Evolutionary conservation across 352 stramenopile species (phyloP).

Genomic region (Phytophthora tubulina): DNA sequence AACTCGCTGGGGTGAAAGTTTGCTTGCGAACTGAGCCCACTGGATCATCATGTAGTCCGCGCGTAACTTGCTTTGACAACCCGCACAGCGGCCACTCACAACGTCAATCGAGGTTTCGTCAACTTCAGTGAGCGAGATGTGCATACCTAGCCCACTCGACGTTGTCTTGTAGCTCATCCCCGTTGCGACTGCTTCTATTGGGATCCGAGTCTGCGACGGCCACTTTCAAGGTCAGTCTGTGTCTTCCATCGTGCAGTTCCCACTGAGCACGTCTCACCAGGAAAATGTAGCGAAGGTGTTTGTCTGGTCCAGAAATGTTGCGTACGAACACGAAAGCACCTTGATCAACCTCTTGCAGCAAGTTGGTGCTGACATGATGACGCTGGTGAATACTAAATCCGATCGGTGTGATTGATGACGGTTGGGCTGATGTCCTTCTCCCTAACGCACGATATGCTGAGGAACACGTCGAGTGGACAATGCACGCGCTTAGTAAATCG

Average conservation of each 20-base stretch:
- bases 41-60: background rate
- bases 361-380: background rate
- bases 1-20: background rate
- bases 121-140: background rate
- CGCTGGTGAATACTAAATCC: background rate
- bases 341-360: background rate
- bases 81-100: background rate
- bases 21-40: background rate
- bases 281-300: conserved; percentile 12
- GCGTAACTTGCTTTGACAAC: background rate
- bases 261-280: conserved; percentile 1
- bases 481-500: background rate
- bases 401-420: background rate
- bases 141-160: background rate
- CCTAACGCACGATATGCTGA: background rate
- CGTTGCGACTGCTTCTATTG: conserved; percentile 24
- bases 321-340: background rate
- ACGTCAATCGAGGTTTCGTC: background rate
- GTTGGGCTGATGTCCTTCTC: background rate
- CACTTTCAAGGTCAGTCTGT: conserved; percentile 17
- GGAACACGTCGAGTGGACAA: background rate
- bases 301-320: conserved; percentile 22
- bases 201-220: conserved; percentile 28
- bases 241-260: conserved; percentile 5
- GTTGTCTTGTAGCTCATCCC: background rate